Percentiles rank a stretch among this genome's conserved stretches.
Conservation (phyloP, 139 green algal species). For the Gonium pectorale region DNA sequence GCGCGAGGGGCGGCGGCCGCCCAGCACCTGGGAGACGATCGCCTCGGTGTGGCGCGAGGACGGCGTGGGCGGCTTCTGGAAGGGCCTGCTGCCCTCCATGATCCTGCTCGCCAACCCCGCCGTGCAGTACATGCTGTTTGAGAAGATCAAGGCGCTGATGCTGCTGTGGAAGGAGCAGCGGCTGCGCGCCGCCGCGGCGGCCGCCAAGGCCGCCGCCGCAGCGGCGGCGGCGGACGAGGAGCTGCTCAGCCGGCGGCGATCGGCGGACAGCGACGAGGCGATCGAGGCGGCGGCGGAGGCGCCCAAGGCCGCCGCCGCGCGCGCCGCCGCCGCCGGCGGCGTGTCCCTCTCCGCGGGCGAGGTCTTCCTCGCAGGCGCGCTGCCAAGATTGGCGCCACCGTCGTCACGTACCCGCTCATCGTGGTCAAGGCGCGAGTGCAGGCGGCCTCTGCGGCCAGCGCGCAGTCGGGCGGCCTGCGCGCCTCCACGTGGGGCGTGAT, state of each 20-base stretch:
- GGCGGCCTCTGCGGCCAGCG: background rate
- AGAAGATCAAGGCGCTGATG: conserved; percentile 73
- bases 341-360: conserved; percentile 63
- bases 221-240: background rate
- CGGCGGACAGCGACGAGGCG: conserved; percentile 7
- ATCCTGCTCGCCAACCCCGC: conserved; percentile 93
- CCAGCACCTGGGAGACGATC: conserved; percentile 23
- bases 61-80: conserved; percentile 62
- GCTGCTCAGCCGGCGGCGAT: background rate
- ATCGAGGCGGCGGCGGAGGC: background rate
- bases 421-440: conserved; percentile 93
- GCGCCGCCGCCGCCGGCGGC: background rate
- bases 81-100: conserved; percentile 85
- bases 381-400: conserved; percentile 89
- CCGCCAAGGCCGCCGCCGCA: background rate
- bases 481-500: conserved; percentile 63
- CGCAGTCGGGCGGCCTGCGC: background rate
- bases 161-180: conserved; percentile 43
- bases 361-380: conserved; percentile 82
- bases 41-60: conserved; percentile 56
- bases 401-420: conserved; percentile 94
- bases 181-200: background rate
- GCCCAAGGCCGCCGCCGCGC: background rate
- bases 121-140: conserved; percentile 87
- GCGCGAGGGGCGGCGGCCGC: background rate